Conservation (phyloP, 345 rosid genomes). For the Orychophragmus violaceus region DNA sequence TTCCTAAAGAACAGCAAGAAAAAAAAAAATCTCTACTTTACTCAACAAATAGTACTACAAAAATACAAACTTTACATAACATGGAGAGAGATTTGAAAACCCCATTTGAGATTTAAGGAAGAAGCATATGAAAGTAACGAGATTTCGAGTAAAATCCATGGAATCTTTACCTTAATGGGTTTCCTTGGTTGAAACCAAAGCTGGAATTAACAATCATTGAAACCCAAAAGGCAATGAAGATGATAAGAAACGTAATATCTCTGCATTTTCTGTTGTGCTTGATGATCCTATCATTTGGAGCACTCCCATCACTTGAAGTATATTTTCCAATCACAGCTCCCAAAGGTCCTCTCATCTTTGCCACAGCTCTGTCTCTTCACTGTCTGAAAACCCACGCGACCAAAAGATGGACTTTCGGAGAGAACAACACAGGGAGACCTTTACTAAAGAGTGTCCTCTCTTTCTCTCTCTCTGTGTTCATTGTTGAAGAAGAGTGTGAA, state of each 20-base stretch:
- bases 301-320: slow-evolving; percentile 85
- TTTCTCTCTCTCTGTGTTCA: slow-evolving; percentile 5
- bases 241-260: slow-evolving; percentile 72
- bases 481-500: slow-evolving; percentile 30
- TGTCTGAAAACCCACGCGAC: slow-evolving; percentile 19
- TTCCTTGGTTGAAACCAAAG: slow-evolving; percentile 94
- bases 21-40: slow-evolving; percentile 2
- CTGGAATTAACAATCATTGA: slow-evolving; percentile 99
- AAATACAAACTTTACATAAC: slow-evolving; percentile 6
- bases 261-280: slow-evolving; percentile 89
- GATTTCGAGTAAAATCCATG: neutral
- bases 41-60: neutral
- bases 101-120: slow-evolving; percentile 19
- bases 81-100: neutral
- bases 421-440: neutral
- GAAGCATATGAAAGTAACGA: neutral
- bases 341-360: slow-evolving; percentile 44
- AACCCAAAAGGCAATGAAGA: slow-evolving; percentile 89
- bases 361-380: slow-evolving; percentile 3
- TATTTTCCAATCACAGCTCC: slow-evolving; percentile 89
- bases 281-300: slow-evolving; percentile 72
- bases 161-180: slow-evolving; percentile 59
- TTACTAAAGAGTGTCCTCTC: neutral
- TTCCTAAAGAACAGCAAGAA: no score
- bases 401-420: neutral